A percentile compares a stretch with the other conserved stretches of the same genome.
These are phyloP conservation scores for Penicillium manginii DNA, from an alignment of 495 filamentous ascomycete species.

Conservation along the genomic window DNA sequence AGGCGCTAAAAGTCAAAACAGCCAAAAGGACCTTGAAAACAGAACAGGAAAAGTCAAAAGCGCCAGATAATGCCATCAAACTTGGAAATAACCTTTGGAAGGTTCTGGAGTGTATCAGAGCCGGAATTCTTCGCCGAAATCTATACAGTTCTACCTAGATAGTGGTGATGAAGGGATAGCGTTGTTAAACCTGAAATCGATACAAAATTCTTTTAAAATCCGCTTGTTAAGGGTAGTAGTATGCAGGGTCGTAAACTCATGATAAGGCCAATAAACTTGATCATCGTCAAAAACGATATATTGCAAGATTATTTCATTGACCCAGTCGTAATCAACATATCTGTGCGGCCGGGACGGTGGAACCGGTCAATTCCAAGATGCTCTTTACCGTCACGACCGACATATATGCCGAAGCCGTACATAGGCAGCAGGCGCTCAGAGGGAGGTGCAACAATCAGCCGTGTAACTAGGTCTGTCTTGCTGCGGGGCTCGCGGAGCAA, in stretches of 20 bases:
- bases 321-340: conserved; percentile 50
- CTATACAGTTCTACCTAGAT: no score
- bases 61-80: not conserved
- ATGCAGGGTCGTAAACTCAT: conserved; percentile 21
- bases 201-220: no score
- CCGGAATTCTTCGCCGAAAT: not conserved
- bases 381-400: conserved; percentile 64
- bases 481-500: conserved; percentile 62
- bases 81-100: no score
- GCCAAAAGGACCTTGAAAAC: not conserved
- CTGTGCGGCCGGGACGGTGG: conserved; percentile 46
- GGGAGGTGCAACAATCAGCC: conserved; percentile 54
- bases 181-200: no score
- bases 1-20: not conserved
- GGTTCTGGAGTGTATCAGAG: not conserved
- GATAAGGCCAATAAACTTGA: not conserved
- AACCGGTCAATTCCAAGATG: conserved; percentile 69
- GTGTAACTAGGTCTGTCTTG: conserved; percentile 65
- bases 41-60: not conserved
- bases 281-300: not conserved
- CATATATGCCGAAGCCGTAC: conserved; percentile 66
- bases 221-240: not conserved
- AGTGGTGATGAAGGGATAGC: not conserved
- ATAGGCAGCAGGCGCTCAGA: conserved; percentile 51
- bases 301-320: conserved; percentile 31